Base-by-base conservation (phyloP, 83 land plant genomes). In the Thuja plicata region DNA sequence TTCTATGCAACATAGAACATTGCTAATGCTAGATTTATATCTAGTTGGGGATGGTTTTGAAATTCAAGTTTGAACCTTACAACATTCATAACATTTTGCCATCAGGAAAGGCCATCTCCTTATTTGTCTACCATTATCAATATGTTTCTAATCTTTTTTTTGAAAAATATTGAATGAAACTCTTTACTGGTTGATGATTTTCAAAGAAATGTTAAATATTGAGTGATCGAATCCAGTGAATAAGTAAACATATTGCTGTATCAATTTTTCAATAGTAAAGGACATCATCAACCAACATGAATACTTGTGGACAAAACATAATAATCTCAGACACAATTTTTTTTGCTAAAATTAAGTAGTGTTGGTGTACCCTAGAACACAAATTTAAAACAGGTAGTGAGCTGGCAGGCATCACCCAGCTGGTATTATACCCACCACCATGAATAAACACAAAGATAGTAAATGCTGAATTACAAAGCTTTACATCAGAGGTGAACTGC, bases 21-120 rank as follows among this genome's bases (percentile, higher is more conserved):
- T 40, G 13, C 35, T 88, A 60, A 41, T 83, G 27, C n/a, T 35
- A 57, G 38, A 27, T 55, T 88, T 50, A 37, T 54, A 88, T 87
- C n/a, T 86, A 48, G 1, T 50, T 9, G 17, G 32, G 19, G 35
- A 83, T 50, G 89, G 21, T 83, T 45, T 83, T n/a, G 19, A 83
- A 45, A 83, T 46, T 80, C 83, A 80, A 21, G 16, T 83, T 83
- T 83, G 32, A 27, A 34, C 55, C 35, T 46, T 52, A 15, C 30
- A 27, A 83, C 34, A 52, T 50, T 34, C 88, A 41, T 45, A 46
- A 27, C 24, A 27, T 88, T 88, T 41, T 88, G 45, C 5, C n/a
- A 10, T 83, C 52, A 45, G 85, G 85, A 83, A 5, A n/a, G 17
- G 17, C n/a, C 46, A 43, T 83, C 55, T 46, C 34, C 55, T 76